Evolutionary conservation across 768 basidiomycete species (phyloP).

Genomic region (Leccinum sublutescens): DNA sequence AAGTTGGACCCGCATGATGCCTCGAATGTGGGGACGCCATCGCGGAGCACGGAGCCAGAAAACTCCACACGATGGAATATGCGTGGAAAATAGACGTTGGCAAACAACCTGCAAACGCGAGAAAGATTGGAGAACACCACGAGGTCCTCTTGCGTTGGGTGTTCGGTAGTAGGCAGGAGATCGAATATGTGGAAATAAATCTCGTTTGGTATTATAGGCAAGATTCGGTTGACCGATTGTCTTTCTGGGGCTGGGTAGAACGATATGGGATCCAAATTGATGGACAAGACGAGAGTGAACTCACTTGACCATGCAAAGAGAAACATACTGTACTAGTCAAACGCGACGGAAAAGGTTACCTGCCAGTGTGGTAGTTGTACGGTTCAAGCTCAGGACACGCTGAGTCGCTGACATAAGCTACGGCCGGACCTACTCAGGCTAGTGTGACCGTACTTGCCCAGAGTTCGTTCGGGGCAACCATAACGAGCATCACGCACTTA

Average conservation of each 20-base stretch:
- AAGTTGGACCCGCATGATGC: not conserved
- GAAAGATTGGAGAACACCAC: conserved; percentile 30
- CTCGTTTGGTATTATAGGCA: conserved; percentile 42
- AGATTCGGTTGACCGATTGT: not conserved
- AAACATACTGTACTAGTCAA: too few relatives aligned
- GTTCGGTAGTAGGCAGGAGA: conserved; percentile 18
- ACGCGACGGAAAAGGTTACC: too few relatives aligned
- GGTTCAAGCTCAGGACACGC: too few relatives aligned
- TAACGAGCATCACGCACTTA: too few relatives aligned
- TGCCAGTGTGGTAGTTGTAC: too few relatives aligned
- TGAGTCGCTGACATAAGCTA: too few relatives aligned
- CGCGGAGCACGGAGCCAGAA: conserved; percentile 14
- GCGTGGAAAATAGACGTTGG: conserved; percentile 36
- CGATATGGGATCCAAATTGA: not conserved
- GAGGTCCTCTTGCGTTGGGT: conserved; percentile 11
- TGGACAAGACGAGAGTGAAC: too few relatives aligned
- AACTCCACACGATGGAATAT: conserved; percentile 36
- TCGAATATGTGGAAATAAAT: conserved; percentile 31
- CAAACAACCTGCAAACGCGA: conserved; percentile 44
- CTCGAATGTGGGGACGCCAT: not conserved
- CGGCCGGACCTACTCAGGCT: too few relatives aligned
- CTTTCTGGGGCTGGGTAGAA: conserved; percentile 22
- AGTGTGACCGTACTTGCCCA: too few relatives aligned
- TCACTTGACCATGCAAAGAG: too few relatives aligned
- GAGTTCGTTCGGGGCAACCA: too few relatives aligned